A percentile compares a stretch with the other conserved stretches of the same genome.
These are phyloP conservation scores for Xylaria arbuscula DNA, from an alignment of 2,329 filamentous ascomycete species.

Conservation along the genomic window DNA sequence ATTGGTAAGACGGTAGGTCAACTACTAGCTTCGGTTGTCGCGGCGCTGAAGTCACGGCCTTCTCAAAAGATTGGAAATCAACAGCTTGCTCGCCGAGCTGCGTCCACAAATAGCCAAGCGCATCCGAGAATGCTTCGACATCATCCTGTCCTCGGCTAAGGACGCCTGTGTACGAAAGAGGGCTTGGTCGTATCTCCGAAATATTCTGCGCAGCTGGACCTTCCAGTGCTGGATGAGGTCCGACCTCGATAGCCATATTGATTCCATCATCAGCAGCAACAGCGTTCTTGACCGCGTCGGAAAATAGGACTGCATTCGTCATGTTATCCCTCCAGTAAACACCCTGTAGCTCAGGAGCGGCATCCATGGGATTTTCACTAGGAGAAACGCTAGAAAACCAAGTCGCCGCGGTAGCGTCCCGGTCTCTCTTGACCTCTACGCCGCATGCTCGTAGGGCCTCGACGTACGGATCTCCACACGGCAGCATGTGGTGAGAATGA, in stretches of 20 bases:
- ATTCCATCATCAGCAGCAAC: constrained; percentile 25
- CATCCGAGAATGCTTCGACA: not conserved
- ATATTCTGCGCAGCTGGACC: constrained; percentile 47
- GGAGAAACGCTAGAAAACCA: constrained; percentile 44
- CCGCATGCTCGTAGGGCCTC: constrained; percentile 12
- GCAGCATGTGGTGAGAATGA: constrained; percentile 55
- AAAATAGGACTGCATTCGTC: constrained; percentile 53
- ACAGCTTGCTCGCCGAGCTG: not conserved
- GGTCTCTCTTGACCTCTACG: not conserved
- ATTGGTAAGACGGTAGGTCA: not conserved
- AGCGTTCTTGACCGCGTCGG: constrained; percentile 43
- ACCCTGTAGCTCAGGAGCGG: constrained; percentile 11
- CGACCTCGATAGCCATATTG: constrained; percentile 57
- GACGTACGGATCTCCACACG: constrained; percentile 37
- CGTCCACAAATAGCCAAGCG: not conserved
- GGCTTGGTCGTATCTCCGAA: not conserved
- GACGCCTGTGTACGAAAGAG: not conserved
- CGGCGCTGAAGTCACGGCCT: not conserved
- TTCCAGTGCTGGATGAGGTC: constrained; percentile 59
- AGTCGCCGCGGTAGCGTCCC: constrained; percentile 14
- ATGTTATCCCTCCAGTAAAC: constrained; percentile 61
- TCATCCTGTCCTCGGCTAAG: not conserved
- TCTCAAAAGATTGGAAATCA: not conserved
- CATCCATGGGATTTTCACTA: not conserved
- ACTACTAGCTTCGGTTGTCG: not conserved